A percentile compares a stretch with the other conserved stretches of the same genome.
These are phyloP conservation scores for Phialocephala subalpina DNA, from an alignment of 2,329 filamentous ascomycete genomes.

Conservation along the genomic window DNA sequence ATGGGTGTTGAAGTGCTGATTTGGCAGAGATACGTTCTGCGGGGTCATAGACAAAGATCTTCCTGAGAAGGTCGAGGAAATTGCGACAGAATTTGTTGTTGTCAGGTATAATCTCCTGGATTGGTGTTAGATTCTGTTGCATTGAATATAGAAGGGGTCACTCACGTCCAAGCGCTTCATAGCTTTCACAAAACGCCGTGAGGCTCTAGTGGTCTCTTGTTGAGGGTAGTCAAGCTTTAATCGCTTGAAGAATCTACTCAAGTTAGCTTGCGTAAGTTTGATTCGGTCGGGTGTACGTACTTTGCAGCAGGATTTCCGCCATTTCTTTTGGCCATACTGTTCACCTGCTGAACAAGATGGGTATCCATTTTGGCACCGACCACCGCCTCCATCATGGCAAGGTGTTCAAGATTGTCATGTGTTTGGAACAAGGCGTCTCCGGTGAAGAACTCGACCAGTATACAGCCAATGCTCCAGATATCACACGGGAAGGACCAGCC, in stretches of 20 bases:
- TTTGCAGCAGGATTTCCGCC: conserved; percentile 69
- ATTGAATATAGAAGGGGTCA: conserved; percentile 20
- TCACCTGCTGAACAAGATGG: conserved; percentile 64
- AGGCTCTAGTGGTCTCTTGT: conserved; percentile 68
- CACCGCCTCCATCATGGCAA: conserved; percentile 80
- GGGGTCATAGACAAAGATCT: conserved; percentile 75
- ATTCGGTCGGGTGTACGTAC: conserved; percentile 51
- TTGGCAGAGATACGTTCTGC: conserved; percentile 71
- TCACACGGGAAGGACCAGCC: conserved; percentile 78
- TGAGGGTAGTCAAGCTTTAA: conserved; percentile 71
- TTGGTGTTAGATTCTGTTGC: conserved; percentile 32
- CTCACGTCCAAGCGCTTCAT: conserved; percentile 73
- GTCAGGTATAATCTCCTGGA: conserved; percentile 70
- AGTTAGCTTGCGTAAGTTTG: conserved; percentile 42
- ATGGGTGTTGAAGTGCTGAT: conserved; percentile 70
- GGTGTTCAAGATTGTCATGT: conserved; percentile 75
- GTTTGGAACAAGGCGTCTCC: conserved; percentile 77
- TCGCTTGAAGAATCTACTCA: conserved; percentile 70
- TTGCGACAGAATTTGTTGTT: conserved; percentile 66
- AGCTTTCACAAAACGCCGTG: conserved; percentile 72
- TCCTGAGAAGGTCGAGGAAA: conserved; percentile 70
- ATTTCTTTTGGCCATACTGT: conserved; percentile 63
- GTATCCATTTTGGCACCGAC: conserved; percentile 66
- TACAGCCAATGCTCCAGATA: conserved; percentile 79
- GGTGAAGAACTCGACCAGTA: conserved; percentile 76